These are phyloP conservation scores for Myxozyma monticola DNA, from an alignment of 805 yeast species.

Conservation along the genomic window DNA sequence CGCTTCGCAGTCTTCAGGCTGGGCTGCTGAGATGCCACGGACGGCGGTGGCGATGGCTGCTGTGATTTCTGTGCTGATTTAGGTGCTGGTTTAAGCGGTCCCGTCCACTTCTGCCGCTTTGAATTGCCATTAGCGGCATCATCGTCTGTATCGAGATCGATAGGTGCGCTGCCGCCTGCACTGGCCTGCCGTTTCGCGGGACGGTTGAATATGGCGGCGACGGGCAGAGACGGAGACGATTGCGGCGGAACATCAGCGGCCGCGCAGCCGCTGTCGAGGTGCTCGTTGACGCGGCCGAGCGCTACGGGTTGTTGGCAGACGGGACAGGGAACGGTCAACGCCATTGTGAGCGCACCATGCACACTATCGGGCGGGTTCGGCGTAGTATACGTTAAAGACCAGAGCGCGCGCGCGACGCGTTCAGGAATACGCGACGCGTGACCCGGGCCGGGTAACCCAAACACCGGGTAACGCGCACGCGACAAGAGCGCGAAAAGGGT, in stretches of 20 bases:
- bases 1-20: background rate
- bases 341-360: no score
- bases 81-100: background rate
- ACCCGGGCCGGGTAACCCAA: no score
- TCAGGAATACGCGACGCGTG: no score
- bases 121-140: no score
- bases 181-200: constrained; percentile 6
- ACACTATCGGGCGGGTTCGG: no score
- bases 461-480: no score
- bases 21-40: background rate
- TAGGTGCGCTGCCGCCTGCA: background rate
- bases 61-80: background rate
- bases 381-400: no score
- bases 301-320: constrained; percentile 23
- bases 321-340: no score
- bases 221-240: background rate
- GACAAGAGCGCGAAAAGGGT: no score
- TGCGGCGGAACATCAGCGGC: background rate
- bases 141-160: constrained; percentile 1
- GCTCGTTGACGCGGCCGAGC: constrained; percentile 32
- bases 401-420: no score
- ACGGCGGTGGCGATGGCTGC: background rate
- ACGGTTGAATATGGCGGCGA: constrained; percentile 1
- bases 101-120: no score
- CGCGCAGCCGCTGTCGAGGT: constrained; percentile 40